These are phyloP conservation scores for Daldinia loculata DNA, from an alignment of 495 filamentous ascomycete genomes.

Conservation along the genomic window DNA sequence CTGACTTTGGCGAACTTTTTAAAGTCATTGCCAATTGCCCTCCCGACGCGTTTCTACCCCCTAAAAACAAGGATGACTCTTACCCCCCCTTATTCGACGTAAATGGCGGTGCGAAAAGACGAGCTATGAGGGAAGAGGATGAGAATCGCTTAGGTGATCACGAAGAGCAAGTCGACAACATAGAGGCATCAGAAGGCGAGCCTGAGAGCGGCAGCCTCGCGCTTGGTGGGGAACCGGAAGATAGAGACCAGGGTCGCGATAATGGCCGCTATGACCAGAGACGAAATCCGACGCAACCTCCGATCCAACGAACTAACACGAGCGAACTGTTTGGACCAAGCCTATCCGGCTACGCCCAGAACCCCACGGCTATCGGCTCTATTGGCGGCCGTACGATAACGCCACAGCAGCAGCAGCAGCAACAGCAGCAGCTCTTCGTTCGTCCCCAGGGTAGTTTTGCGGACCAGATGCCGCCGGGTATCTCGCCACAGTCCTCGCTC, in stretches of 20 bases:
- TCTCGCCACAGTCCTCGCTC: constrained; percentile 60
- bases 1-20: constrained; percentile 43
- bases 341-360: constrained; percentile 62
- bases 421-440: constrained; percentile 80
- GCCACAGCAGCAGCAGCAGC: constrained; percentile 76
- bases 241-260: constrained; percentile 64
- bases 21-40: constrained; percentile 47
- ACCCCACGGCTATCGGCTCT: constrained; percentile 56
- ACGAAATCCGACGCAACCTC: constrained; percentile 70
- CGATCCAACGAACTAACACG: constrained; percentile 71
- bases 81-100: constrained; percentile 84
- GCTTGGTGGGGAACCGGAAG: constrained; percentile 90
- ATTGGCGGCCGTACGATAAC: constrained; percentile 77
- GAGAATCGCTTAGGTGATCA: constrained; percentile 67
- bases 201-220: constrained; percentile 83
- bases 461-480: constrained; percentile 64
- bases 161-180: constrained; percentile 58
- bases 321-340: constrained; percentile 63
- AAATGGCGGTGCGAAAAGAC: constrained; percentile 77
- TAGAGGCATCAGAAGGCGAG: constrained; percentile 57
- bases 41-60: constrained; percentile 40
- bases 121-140: constrained; percentile 75
- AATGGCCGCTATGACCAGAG: constrained; percentile 60
- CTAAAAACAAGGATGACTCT: constrained; percentile 42
- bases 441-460: constrained; percentile 66